Base-by-base conservation (phyloP, 805 yeast genomes). In the Saturnispora bothae region DNA sequence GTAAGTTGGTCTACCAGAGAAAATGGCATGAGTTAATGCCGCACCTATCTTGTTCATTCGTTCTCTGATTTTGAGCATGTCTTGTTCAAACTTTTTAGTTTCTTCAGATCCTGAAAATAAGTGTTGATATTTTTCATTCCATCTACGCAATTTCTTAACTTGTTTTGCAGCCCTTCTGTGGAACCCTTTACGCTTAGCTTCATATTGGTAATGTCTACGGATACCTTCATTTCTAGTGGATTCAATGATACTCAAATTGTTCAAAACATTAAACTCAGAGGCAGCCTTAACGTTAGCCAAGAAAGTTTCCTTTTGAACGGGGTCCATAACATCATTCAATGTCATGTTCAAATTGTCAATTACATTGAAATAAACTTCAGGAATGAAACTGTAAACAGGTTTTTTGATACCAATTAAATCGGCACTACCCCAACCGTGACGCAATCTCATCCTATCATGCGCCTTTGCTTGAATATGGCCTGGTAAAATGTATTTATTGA, bases 401-500 rank as follows among this genome's bases (percentile, higher is more conserved):
- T 40, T 40, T 7, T 9, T n/a, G 14, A 44, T 15, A 14, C 36
- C 38, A 15, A 26, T 23, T 19, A 38, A 28, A 8, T 44, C 44
- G 8, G 39, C 32, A 16, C 33, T 13, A 4, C 42, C 44, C 21
- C 44, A 38, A n/a, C 42, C 33, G 28, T 42, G 35, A 17, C 39
- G 40, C n/a, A 46, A 13, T 26, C 36, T 41, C 40, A 43, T 35
- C 31, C 29, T 33, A 25, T 42, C 38, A 9, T 43, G 31, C 12
- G 32, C 16, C 21, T 30, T 31, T 13, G 40, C 31, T 12, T 28
- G 28, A 6, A 46, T 42, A 36, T 44, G 48, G 12, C 54, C 51
- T 13, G 56, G 52, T n/a, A 60, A 33, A 30, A 60, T 25, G 20
- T 41, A 47, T 22, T 39, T 41, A 34, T 61, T 60, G 33, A 56